Conservation (phyloP, 1,284 basidiomycete species). For the Cryptococcus amylolentus region DNA sequence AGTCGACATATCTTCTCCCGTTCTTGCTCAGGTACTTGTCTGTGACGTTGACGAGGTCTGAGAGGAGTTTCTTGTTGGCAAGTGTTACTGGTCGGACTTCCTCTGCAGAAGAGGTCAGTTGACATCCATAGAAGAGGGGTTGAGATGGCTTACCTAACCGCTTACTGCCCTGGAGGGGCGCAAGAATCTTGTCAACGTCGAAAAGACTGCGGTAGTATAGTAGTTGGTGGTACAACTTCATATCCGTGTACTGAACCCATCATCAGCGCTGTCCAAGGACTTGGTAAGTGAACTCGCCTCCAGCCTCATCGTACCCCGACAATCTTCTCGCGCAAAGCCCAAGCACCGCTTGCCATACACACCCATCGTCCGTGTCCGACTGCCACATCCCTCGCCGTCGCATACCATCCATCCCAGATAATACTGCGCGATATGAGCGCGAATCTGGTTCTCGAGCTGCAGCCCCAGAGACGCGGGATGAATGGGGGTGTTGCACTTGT, state of each 20-base stretch:
- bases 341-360: conserved; percentile 84
- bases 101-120: conserved; percentile 44
- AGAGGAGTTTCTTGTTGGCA: conserved; percentile 57
- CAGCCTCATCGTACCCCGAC: conserved; percentile 65
- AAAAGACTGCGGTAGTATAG: conserved; percentile 76
- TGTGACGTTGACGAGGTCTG: conserved; percentile 58
- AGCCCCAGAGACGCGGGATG: conserved; percentile 63
- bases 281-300: conserved; percentile 58
- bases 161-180: conserved; percentile 54
- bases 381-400: conserved; percentile 77
- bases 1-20: conserved; percentile 80
- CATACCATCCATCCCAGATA: conserved; percentile 89
- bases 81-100: conserved; percentile 56
- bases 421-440: conserved; percentile 71
- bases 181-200: conserved; percentile 63
- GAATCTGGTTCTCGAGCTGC: conserved; percentile 83
- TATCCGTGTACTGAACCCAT: conserved; percentile 68
- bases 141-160: conserved; percentile 53
- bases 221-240: conserved; percentile 79
- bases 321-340: conserved; percentile 54
- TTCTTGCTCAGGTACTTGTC: conserved; percentile 76
- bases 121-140: no score
- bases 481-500: conserved; percentile 59
- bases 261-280: background rate
- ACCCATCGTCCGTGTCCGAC: conserved; percentile 78